Evolutionary conservation across 257 asterid genomes (phyloP).

Genomic region (Mitragyna speciosa): DNA sequence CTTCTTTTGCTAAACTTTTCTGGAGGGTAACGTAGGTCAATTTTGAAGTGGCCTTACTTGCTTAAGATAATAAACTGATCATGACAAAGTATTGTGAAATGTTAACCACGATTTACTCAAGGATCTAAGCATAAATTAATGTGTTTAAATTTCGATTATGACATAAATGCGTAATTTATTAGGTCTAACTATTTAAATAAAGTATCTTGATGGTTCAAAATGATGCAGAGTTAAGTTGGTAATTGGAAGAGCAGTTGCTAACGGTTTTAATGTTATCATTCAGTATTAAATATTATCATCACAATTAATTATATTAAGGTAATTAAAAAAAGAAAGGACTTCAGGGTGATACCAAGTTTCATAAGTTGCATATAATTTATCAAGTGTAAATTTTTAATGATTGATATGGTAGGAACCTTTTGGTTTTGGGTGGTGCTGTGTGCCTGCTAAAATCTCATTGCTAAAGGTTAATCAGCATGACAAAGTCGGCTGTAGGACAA

Average conservation of each 20-base stretch:
- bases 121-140: constrained; percentile 16
- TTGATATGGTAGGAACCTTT: constrained; percentile 9
- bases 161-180: constrained; percentile 9
- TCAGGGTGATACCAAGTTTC: constrained; percentile 10
- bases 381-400: constrained; percentile 9
- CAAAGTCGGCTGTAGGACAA: neutral
- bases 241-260: constrained; percentile 30
- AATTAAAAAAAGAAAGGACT: neutral
- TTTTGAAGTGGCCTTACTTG: constrained; percentile 9
- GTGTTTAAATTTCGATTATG: constrained; percentile 14
- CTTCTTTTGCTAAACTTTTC: neutral
- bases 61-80: constrained; percentile 19
- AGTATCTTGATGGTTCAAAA: constrained; percentile 41
- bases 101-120: constrained; percentile 9
- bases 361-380: constrained; percentile 12
- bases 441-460: neutral
- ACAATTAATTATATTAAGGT: neutral
- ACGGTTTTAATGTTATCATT: constrained; percentile 25
- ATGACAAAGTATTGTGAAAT: constrained; percentile 23
- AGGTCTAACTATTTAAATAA: constrained; percentile 13
- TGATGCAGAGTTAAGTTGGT: constrained; percentile 32
- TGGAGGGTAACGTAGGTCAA: constrained; percentile 11
- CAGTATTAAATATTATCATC: neutral
- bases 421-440: neutral
- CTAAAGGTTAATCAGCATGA: neutral